Evolutionary conservation across 2,329 filamentous ascomycete species (phyloP).

Genomic region (Ceratocystis cacaofunesta): DNA sequence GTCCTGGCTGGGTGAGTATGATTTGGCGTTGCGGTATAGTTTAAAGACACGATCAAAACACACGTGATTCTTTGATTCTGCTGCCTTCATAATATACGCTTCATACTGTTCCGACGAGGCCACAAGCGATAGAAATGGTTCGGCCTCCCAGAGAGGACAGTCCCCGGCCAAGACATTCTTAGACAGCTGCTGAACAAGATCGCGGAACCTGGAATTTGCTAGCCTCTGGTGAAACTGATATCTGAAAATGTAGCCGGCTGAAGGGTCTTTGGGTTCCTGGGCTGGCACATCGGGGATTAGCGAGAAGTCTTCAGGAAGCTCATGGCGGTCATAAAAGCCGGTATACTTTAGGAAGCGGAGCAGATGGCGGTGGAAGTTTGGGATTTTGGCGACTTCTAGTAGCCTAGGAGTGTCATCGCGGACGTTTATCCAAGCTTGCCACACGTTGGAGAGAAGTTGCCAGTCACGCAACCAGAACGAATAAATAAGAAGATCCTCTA

Average conservation of each 20-base stretch:
- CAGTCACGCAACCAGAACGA: slow-evolving; percentile 15
- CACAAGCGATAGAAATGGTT: slow-evolving; percentile 6
- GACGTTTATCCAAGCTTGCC: slow-evolving; percentile 13
- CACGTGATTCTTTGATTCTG: not conserved
- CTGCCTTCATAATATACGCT: not conserved
- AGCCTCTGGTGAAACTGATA: slow-evolving; percentile 10
- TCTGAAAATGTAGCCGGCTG: slow-evolving; percentile 11
- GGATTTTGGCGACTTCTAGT: slow-evolving; percentile 12
- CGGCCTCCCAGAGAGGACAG: slow-evolving; percentile 9
- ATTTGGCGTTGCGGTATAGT: slow-evolving; percentile 3
- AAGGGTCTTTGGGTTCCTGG: not conserved
- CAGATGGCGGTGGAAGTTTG: slow-evolving; percentile 8
- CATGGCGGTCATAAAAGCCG: slow-evolving; percentile 4
- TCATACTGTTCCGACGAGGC: slow-evolving; percentile 3
- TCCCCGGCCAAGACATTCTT: not conserved
- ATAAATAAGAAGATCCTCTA: slow-evolving; percentile 15
- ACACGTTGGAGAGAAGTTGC: slow-evolving; percentile 11
- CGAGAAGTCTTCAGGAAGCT: slow-evolving; percentile 6
- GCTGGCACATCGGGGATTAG: not conserved
- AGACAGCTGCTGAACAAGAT: slow-evolving; percentile 9
- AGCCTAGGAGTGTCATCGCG: slow-evolving; percentile 11
- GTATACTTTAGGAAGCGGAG: slow-evolving; percentile 7
- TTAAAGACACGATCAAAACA: not conserved
- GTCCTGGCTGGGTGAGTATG: slow-evolving; percentile 2
- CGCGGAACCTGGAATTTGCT: slow-evolving; percentile 11